Evolutionary conservation across 768 basidiomycete genomes (phyloP).

Genomic region (Arthromyces matolae): DNA sequence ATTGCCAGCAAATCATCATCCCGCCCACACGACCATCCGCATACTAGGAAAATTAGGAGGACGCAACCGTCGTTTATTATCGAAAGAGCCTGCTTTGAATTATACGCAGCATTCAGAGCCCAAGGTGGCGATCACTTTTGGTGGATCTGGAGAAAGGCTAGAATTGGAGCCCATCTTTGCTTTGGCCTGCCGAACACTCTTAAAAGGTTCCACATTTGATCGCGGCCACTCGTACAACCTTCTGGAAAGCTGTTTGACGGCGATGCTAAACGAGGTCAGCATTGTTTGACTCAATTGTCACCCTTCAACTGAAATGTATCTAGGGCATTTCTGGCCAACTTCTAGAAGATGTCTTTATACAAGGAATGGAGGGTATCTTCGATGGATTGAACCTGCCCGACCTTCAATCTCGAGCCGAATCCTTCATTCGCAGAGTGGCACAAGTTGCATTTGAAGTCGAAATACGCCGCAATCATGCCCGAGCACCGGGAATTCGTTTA

Average conservation of each 20-base stretch:
- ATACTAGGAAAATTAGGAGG: constrained; percentile 97
- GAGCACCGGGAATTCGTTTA: constrained; percentile 49
- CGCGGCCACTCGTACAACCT: constrained; percentile 60
- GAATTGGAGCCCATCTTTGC: constrained; percentile 62
- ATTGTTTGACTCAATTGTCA: background rate
- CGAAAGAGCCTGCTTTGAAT: constrained; percentile 71
- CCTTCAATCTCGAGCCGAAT: constrained; percentile 62
- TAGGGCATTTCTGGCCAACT: constrained; percentile 74
- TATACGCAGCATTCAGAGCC: constrained; percentile 71
- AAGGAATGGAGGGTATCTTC: constrained; percentile 71
- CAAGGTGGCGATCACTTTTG: constrained; percentile 69
- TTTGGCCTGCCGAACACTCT: constrained; percentile 62
- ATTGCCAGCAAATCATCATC: constrained; percentile 81
- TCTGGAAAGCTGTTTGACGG: constrained; percentile 67
- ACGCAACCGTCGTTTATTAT: constrained; percentile 81
- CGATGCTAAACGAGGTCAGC: constrained; percentile 72
- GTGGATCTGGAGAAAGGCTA: constrained; percentile 58
- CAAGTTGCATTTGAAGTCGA: constrained; percentile 73
- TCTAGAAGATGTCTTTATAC: constrained; percentile 68
- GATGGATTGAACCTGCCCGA: constrained; percentile 72
- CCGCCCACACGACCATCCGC: constrained; percentile 91
- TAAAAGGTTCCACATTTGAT: constrained; percentile 46
- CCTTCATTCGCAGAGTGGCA: constrained; percentile 67
- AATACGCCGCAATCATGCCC: constrained; percentile 54
- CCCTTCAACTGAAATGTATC: constrained; percentile 2